Conservation (phyloP, 345 rosid species). For the Syzygium aromaticum region DNA sequence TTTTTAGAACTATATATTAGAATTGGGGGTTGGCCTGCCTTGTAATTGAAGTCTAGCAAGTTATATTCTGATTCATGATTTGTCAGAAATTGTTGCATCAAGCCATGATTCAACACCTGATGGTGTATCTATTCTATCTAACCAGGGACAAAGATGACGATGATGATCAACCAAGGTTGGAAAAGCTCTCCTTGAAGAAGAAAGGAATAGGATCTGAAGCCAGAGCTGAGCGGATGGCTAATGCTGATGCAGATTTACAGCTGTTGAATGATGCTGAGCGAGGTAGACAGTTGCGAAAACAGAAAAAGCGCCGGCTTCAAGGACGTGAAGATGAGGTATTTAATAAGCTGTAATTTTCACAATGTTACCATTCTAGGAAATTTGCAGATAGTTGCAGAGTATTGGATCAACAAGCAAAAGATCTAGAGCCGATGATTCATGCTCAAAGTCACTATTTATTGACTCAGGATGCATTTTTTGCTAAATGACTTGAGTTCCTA, state of each 20-base stretch:
- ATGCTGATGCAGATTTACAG: slow-evolving; percentile 74
- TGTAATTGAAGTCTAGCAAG: neutral
- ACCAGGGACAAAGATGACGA: slow-evolving; percentile 37
- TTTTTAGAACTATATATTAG: neutral
- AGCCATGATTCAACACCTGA: neutral
- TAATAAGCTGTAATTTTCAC: neutral
- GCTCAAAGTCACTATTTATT: neutral
- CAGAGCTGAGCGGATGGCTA: slow-evolving; percentile 67
- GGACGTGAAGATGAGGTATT: slow-evolving; percentile 90
- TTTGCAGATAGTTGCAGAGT: neutral
- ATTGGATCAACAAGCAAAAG: neutral
- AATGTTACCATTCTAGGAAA: neutral
- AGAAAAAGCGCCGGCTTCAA: slow-evolving; percentile 82
- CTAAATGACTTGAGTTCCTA: neutral
- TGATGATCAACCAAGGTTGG: slow-evolving; percentile 65
- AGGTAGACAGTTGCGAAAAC: slow-evolving; percentile 71
- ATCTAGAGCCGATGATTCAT: neutral
- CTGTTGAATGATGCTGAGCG: slow-evolving; percentile 64
- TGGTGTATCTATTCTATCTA: neutral
- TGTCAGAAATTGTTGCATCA: neutral
- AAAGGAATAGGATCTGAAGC: slow-evolving; percentile 92
- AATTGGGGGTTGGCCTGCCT: neutral
- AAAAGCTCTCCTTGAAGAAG: slow-evolving; percentile 77
- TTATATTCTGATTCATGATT: neutral
- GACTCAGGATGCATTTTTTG: neutral